phyloP scores from a whole-genome alignment of 495 filamentous ascomycete species.

The Ascobolus immersus region DNA sequence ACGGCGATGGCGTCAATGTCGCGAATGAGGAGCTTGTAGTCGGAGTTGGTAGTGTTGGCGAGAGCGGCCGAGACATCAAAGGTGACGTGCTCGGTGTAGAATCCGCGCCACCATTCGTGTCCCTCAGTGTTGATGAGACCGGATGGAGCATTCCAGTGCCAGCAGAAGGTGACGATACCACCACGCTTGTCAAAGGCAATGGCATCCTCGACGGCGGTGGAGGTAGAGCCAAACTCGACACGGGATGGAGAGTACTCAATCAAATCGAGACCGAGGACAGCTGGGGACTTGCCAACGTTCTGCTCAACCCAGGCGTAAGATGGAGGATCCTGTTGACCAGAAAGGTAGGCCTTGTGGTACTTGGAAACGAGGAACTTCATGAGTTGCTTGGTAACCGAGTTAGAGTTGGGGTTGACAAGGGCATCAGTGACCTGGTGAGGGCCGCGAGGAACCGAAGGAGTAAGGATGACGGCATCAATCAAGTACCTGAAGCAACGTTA shows the following conservation, averaged over 20 bases:
- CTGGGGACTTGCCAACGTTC: conserved; percentile 24
- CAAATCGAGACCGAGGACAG: conserved; percentile 21
- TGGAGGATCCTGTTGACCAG: conserved; percentile 22
- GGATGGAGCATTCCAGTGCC: conserved; percentile 20
- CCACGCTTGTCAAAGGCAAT: conserved; percentile 19
- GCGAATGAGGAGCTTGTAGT: conserved; percentile 23
- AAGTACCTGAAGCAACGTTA: conserved; percentile 12
- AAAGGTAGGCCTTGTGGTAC: conserved; percentile 24
- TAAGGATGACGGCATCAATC: conserved; percentile 21
- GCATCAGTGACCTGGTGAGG: conserved; percentile 18
- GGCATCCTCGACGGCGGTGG: conserved; percentile 22
- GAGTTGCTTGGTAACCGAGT: conserved; percentile 7
- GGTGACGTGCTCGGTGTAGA: conserved; percentile 24
- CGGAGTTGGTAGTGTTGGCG: conserved; percentile 16
- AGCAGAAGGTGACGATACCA: conserved; percentile 23
- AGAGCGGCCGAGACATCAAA: conserved; percentile 21
- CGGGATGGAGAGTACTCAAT: conserved; percentile 25
- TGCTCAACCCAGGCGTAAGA: conserved; percentile 18
- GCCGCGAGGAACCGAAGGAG: conserved; percentile 16
- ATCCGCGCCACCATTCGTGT: conserved; percentile 23
- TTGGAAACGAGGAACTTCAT: conserved; percentile 12
- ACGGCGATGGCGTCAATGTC: conserved; percentile 27
- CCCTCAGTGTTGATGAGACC: conserved; percentile 19
- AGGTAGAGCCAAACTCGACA: conserved; percentile 18
- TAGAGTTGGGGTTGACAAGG: conserved; percentile 15